Percentiles rank a stretch among this genome's conserved stretches.
Evolutionary conservation across 2,329 filamentous ascomycete genomes (phyloP).

Genomic region (Exophiala xenobiotica): DNA sequence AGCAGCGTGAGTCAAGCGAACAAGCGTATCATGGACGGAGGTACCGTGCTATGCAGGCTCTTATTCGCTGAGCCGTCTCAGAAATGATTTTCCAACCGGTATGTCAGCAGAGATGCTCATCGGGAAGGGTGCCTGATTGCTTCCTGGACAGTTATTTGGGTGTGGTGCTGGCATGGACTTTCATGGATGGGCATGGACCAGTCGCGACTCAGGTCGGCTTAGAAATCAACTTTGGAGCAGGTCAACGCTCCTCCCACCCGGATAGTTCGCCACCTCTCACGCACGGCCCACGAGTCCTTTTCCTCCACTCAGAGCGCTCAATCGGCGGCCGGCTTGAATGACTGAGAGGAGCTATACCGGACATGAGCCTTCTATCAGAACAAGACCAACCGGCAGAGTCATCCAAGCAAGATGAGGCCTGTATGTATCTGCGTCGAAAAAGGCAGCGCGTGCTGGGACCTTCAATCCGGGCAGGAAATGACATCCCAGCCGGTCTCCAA

Average conservation of each 20-base stretch:
- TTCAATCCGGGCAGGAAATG: background rate
- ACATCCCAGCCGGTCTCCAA: background rate
- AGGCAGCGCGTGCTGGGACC: background rate
- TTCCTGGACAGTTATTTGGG: conserved; percentile 8
- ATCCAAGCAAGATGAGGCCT: too few species aligned
- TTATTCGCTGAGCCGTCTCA: background rate
- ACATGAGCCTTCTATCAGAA: too few species aligned
- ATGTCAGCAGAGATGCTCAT: conserved; percentile 8
- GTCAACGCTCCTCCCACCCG: background rate
- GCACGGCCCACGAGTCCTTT: conserved; percentile 15
- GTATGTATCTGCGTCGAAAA: background rate
- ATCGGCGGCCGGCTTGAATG: background rate
- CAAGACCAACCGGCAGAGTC: too few species aligned
- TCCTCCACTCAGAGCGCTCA: conserved; percentile 11
- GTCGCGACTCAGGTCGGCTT: conserved; percentile 22
- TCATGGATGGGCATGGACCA: conserved; percentile 24
- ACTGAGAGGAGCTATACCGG: too few species aligned
- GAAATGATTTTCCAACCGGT: conserved; percentile 13
- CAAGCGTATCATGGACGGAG: background rate
- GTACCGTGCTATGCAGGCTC: conserved; percentile 1
- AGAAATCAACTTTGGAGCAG: conserved; percentile 22
- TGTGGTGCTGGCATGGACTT: conserved; percentile 19
- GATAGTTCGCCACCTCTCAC: conserved; percentile 12
- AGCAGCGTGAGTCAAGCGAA: conserved; percentile 1
- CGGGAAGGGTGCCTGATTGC: conserved; percentile 21